These are phyloP conservation scores for Pseudevernia furfuracea DNA, from an alignment of 495 filamentous ascomycete species.

Conservation along the genomic window DNA sequence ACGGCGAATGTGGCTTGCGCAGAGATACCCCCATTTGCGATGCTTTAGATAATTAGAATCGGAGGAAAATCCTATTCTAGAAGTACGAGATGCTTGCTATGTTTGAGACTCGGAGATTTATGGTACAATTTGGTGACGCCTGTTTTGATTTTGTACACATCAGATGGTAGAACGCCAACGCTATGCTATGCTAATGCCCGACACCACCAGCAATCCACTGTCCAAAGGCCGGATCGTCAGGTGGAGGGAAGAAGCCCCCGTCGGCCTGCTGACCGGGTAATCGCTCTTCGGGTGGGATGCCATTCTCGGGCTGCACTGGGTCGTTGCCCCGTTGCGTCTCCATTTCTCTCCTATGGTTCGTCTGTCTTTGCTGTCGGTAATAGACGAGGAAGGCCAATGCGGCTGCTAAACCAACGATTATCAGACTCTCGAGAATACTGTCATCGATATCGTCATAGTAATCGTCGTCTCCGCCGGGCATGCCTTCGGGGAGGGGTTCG, in stretches of 20 bases:
- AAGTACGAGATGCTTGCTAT: no score
- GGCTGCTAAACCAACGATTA: slow-evolving; percentile 71
- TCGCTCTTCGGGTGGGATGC: slow-evolving; percentile 30
- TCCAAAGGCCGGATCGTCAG: slow-evolving; percentile 61
- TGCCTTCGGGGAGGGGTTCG: slow-evolving; percentile 41
- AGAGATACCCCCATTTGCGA: no score
- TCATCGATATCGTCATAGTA: slow-evolving; percentile 68
- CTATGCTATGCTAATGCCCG: slow-evolving; percentile 49
- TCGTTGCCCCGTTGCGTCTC: slow-evolving; percentile 36
- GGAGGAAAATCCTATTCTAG: no score
- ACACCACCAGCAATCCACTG: slow-evolving; percentile 72
- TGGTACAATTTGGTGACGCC: no score
- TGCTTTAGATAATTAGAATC: no score
- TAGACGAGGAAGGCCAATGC: slow-evolving; percentile 71
- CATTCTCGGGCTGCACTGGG: slow-evolving; percentile 4
- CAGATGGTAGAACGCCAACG: not conserved
- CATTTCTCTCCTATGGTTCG: slow-evolving; percentile 37
- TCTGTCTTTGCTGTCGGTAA: slow-evolving; percentile 71
- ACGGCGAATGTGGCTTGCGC: no score
- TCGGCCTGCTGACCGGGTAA: slow-evolving; percentile 38
- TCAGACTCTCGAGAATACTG: slow-evolving; percentile 70
- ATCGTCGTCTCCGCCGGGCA: slow-evolving; percentile 50
- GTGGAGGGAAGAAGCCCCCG: slow-evolving; percentile 63
- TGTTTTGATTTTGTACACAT: no score
- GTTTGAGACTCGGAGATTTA: no score